Percentiles rank a stretch among this genome's conserved stretches.
Conservation (phyloP, 2,329 filamentous ascomycete genomes). For the Elsinoe necatrix region DNA sequence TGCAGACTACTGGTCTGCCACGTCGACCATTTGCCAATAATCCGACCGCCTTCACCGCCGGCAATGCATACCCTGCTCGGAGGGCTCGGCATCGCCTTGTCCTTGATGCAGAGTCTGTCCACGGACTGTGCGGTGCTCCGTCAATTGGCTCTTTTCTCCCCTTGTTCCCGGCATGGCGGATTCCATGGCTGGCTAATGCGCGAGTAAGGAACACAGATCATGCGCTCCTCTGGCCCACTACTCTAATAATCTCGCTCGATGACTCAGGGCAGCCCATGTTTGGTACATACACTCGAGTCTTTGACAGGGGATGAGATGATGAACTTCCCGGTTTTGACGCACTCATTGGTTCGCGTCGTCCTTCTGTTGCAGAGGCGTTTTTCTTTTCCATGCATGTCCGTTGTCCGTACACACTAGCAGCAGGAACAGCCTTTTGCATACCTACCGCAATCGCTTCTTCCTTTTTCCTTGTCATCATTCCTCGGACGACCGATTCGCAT, state of each 20-base stretch:
- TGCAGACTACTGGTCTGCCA: not conserved
- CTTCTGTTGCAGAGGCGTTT: not conserved
- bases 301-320: conserved; percentile 6
- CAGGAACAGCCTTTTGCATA: not conserved
- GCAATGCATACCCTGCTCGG: not conserved
- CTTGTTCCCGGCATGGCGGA: conserved; percentile 8
- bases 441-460: not conserved
- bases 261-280: not conserved
- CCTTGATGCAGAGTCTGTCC: not conserved
- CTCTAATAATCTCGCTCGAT: conserved; percentile 2
- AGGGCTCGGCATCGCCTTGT: not conserved
- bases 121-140: not conserved
- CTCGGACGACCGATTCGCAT: not conserved
- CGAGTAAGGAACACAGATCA: conserved; percentile 13
- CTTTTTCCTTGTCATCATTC: not conserved
- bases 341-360: not conserved
- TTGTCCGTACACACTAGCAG: not conserved
- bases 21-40: not conserved
- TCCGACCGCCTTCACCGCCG: not conserved
- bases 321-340: not conserved
- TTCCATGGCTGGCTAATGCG: not conserved
- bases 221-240: conserved; percentile 6
- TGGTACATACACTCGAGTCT: conserved; percentile 9
- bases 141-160: not conserved
- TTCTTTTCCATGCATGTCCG: not conserved